These are phyloP conservation scores for Magnusiomyces sp. DNA, from an alignment of 1,139 yeast genomes.

Conservation along the genomic window DNA sequence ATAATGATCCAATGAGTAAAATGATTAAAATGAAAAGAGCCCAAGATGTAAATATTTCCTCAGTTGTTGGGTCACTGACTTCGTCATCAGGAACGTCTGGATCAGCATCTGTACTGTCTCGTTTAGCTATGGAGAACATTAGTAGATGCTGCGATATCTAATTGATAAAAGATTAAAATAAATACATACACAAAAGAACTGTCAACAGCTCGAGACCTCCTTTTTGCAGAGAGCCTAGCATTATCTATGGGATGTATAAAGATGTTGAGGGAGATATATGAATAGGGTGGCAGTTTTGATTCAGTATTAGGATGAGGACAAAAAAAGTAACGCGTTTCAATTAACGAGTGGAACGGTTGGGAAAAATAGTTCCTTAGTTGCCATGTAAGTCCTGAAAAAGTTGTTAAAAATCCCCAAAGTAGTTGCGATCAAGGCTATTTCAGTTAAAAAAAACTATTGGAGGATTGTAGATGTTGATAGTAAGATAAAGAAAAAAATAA, in stretches of 20 bases:
- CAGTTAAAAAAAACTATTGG: too few species aligned
- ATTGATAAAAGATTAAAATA: background rate
- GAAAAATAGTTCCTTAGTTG: too few species aligned
- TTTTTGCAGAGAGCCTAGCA: conserved; percentile 4
- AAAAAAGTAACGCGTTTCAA: too few species aligned
- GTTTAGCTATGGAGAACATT: conserved; percentile 15
- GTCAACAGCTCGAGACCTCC: conserved; percentile 9
- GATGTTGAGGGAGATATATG: too few species aligned
- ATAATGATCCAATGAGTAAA: conserved; percentile 75
- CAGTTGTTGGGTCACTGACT: conserved; percentile 83
- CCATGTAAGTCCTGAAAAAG: too few species aligned
- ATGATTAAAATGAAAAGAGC: conserved; percentile 81
- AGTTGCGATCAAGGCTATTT: too few species aligned
- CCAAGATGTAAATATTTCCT: conserved; percentile 95
- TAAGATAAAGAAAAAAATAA: too few species aligned
- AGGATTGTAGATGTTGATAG: too few species aligned
- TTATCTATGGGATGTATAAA: background rate
- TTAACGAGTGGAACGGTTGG: too few species aligned
- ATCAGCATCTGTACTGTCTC: conserved; percentile 36
- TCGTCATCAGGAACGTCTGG: conserved; percentile 44
- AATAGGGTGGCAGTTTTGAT: too few species aligned
- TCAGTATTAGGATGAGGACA: too few species aligned
- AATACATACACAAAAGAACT: conserved; percentile 13
- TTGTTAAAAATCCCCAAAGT: too few species aligned
- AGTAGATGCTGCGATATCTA: background rate